Conservation (phyloP, 2,329 filamentous ascomycete species). For the Pseudogymnoascus sp. region DNA sequence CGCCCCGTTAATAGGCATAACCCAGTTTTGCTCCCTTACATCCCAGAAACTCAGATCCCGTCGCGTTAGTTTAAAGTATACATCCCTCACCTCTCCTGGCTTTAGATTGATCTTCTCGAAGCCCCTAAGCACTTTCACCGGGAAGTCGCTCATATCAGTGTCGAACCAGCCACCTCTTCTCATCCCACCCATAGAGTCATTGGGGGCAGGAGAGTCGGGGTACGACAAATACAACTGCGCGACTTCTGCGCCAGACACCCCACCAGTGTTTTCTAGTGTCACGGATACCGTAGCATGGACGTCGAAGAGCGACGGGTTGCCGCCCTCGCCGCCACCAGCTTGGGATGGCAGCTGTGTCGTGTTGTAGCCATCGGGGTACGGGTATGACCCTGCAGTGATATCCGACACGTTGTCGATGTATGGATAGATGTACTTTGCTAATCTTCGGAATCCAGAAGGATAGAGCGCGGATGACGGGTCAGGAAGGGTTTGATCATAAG, state of each 20-base stretch:
- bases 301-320: conserved; percentile 47
- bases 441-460: conserved; percentile 44
- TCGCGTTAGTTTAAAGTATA: conserved; percentile 52
- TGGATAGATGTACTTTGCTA: conserved; percentile 60
- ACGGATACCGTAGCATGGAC: conserved; percentile 45
- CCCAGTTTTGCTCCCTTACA: conserved; percentile 58
- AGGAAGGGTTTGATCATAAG: conserved; percentile 41
- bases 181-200: conserved; percentile 64
- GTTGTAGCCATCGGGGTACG: conserved; percentile 39
- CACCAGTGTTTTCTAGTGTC: conserved; percentile 49
- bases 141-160: conserved; percentile 43
- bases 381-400: conserved; percentile 32
- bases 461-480: conserved; percentile 44
- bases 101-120: conserved; percentile 61
- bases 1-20: conserved; percentile 41
- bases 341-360: conserved; percentile 38
- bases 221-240: conserved; percentile 49
- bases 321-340: conserved; percentile 55
- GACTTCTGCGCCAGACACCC: conserved; percentile 40
- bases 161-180: conserved; percentile 22
- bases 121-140: conserved; percentile 57
- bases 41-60: conserved; percentile 68
- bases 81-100: conserved; percentile 40
- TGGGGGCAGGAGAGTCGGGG: conserved; percentile 27
- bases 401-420: conserved; percentile 35